Percentiles rank a stretch among this genome's conserved stretches.
These are phyloP conservation scores for Cladosporium sp. DNA, from an alignment of 2,329 filamentous ascomycete genomes.

Conservation along the genomic window DNA sequence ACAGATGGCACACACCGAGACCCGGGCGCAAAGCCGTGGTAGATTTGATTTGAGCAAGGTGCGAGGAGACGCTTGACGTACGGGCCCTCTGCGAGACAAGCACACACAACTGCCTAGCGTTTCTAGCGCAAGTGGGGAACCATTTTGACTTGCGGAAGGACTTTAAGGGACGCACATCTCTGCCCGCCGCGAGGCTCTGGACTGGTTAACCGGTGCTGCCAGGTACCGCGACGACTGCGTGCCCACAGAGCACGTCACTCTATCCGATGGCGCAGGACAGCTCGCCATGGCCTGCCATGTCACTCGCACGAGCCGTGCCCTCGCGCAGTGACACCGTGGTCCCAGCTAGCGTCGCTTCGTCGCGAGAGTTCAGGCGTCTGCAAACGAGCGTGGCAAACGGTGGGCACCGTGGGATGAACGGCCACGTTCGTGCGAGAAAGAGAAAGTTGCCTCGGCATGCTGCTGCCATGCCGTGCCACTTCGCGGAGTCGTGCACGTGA, in stretches of 20 bases:
- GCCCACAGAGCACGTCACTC: not conserved
- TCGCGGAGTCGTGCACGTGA: constrained; percentile 6
- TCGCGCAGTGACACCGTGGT: constrained; percentile 3
- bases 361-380: constrained; percentile 2
- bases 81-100: not conserved
- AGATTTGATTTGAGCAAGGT: constrained; percentile 14
- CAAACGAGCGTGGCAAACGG: not conserved
- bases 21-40: constrained; percentile 9
- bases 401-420: not conserved
- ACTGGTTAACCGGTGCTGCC: constrained; percentile 1
- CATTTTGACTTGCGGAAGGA: constrained; percentile 16
- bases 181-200: not conserved
- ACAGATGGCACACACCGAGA: constrained; percentile 1
- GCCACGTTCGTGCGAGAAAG: not conserved
- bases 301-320: not conserved
- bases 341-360: constrained; percentile 1
- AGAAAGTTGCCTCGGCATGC: not conserved
- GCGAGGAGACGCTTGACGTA: constrained; percentile 7
- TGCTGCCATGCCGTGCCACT: not conserved
- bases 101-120: constrained; percentile 16
- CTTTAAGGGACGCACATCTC: constrained; percentile 1
- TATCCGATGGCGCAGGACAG: not conserved
- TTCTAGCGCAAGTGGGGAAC: constrained; percentile 8
- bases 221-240: not conserved
- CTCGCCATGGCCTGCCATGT: not conserved